Evolutionary conservation across 768 basidiomycete species (phyloP).

Genomic region (Kwoniella sp.): DNA sequence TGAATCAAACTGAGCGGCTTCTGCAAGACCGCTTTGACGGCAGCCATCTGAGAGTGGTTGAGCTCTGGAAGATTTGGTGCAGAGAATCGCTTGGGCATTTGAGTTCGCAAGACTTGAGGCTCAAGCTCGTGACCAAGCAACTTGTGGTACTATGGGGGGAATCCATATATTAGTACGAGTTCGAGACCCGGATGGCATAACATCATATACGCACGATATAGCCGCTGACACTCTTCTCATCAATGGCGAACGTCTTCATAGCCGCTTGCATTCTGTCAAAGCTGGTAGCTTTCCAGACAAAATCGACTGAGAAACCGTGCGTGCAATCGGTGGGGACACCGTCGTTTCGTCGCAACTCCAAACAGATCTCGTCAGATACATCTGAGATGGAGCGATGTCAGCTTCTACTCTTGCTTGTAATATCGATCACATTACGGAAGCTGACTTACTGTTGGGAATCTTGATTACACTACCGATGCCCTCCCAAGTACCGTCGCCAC

Average conservation of each 20-base stretch:
- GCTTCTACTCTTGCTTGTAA: background rate
- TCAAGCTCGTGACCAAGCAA: slow-evolving; percentile 96
- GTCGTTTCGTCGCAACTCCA: slow-evolving; percentile 86
- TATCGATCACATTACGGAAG: background rate
- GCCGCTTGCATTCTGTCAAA: slow-evolving; percentile 99
- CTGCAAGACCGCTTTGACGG: slow-evolving; percentile 97
- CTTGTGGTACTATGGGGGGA: slow-evolving; percentile 79
- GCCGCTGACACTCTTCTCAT: slow-evolving; percentile 98
- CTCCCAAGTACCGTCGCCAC: slow-evolving; percentile 83
- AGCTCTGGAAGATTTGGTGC: slow-evolving; percentile 96
- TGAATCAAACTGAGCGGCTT: slow-evolving; percentile 97
- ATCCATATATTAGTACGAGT: background rate
- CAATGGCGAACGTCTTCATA: slow-evolving; percentile 99
- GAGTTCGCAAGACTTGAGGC: slow-evolving; percentile 69
- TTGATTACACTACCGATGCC: slow-evolving; percentile 98
- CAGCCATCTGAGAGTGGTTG: slow-evolving; percentile 99
- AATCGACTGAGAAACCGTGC: slow-evolving; percentile 95
- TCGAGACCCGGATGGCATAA: slow-evolving; percentile 14
- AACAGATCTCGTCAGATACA: slow-evolving; percentile 94
- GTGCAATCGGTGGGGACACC: slow-evolving; percentile 92
- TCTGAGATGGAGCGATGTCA: too few relatives aligned
- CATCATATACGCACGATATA: slow-evolving; percentile 74
- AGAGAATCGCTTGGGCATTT: slow-evolving; percentile 95
- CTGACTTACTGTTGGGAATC: slow-evolving; percentile 88
- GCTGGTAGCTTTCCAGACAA: slow-evolving; percentile 99